Conservation (phyloP, 306 rosid genomes). For the Castanea mollissima region DNA sequence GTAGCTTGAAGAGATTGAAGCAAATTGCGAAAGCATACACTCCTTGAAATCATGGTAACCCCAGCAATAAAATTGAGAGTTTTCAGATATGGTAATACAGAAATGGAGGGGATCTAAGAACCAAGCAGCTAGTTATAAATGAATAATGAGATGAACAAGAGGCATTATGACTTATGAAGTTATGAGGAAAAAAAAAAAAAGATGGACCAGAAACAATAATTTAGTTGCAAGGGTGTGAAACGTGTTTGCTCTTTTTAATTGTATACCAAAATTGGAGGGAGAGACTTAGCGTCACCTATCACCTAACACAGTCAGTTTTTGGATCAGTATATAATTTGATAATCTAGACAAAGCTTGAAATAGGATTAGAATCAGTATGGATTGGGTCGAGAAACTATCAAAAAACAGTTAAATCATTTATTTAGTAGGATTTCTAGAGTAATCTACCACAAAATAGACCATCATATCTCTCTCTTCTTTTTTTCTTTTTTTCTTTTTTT, state of each 20-base stretch:
- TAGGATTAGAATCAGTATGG: background rate
- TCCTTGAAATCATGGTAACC: slow-evolving; percentile 38
- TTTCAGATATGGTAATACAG: background rate
- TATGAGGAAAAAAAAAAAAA: too few relatives aligned
- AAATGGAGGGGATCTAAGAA: background rate
- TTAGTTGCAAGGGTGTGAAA: too few relatives aligned
- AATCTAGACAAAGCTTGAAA: background rate
- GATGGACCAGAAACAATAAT: too few relatives aligned
- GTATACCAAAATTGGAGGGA: background rate
- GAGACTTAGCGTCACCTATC: background rate
- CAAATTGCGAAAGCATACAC: slow-evolving; percentile 1
- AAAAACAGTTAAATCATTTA: too few relatives aligned
- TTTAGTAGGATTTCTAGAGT: too few relatives aligned
- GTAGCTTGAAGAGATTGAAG: slow-evolving; percentile 12
- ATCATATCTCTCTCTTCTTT: too few relatives aligned
- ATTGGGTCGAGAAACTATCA: too few relatives aligned
- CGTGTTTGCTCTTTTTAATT: too few relatives aligned
- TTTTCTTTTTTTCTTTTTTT: too few relatives aligned
- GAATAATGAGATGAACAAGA: too few relatives aligned
- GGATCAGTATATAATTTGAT: background rate
- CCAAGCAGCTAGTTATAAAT: background rate
- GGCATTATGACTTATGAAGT: too few relatives aligned
- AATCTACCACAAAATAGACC: too few relatives aligned
- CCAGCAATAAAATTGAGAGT: background rate
- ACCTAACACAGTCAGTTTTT: background rate